phyloP scores from a whole-genome alignment of 352 stramenopile species.

The Elongisporangium prolatum region DNA sequence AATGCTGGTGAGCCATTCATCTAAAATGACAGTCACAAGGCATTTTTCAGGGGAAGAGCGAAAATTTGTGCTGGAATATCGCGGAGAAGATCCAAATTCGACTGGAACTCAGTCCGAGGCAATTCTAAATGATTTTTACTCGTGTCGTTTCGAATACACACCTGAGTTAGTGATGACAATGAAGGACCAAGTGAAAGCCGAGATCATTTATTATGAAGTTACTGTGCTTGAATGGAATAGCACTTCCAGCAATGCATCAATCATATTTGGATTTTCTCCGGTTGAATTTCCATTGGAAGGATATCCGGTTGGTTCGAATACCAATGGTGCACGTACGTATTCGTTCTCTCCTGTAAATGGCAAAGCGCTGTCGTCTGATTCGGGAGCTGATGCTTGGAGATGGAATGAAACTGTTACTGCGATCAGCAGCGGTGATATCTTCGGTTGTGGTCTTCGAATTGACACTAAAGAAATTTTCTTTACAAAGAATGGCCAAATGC shows the following conservation, averaged over 20 bases:
- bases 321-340: slow-evolving; percentile 43
- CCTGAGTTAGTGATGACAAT: slow-evolving; percentile 68
- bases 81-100: slow-evolving; percentile 28
- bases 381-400: slow-evolving; percentile 53
- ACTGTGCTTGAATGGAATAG: slow-evolving; percentile 63
- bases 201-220: slow-evolving; percentile 82
- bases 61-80: slow-evolving; percentile 72
- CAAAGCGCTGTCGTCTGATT: slow-evolving; percentile 59
- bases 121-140: slow-evolving; percentile 32
- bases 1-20: slow-evolving; percentile 78
- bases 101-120: slow-evolving; percentile 9
- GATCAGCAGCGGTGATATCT: slow-evolving; percentile 56
- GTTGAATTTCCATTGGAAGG: slow-evolving; percentile 69
- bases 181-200: slow-evolving; percentile 61
- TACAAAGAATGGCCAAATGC: slow-evolving; percentile 76
- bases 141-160: slow-evolving; percentile 81
- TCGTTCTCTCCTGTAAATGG: slow-evolving; percentile 63
- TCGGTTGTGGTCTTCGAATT: slow-evolving; percentile 72
- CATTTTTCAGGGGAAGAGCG: slow-evolving; percentile 74
- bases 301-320: slow-evolving; percentile 40
- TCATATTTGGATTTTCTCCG: slow-evolving; percentile 54
- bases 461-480: slow-evolving; percentile 85
- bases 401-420: slow-evolving; percentile 54
- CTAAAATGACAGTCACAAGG: slow-evolving; percentile 68
- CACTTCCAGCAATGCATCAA: neutral